Evolutionary conservation across 768 basidiomycete genomes (phyloP), one percentile per base, ranked within the genome.

Genomic region (Leucogyrophana mollusca): DNA sequence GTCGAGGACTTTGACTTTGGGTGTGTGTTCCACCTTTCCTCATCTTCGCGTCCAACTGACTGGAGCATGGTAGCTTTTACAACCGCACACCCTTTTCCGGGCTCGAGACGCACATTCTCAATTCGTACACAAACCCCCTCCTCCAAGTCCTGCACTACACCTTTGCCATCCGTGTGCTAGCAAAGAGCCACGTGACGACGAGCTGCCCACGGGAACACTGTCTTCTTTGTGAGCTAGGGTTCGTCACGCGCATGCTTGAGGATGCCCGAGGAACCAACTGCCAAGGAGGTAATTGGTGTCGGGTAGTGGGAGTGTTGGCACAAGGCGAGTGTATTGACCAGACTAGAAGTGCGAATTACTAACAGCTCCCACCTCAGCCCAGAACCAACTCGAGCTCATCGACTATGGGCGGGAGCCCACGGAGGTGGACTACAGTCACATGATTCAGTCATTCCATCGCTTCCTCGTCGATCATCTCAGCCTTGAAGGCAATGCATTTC

Each of bases 1-100:
- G 91, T 98, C 14, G 95, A 97, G 61, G 95, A 99, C 66, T 99
- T 99, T 58, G 96, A 99, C 66, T 99, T 99, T 58, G 95, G 79
- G 94, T 92, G 61, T 46, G 77, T 63, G 10, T 0, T 11, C 14
- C 25, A 33, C 8, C 22, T 34, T 40, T 1, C 35, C 18, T 36
- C 20, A 33, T 33, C 34, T 38, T 22, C 2, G 2, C 22, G 20
- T 36, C n/a, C 41, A 22, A 16, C 25, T 34, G 14, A 25, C 14
- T 8, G 7, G 9, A 36, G 4, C 20, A 43, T 13, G 49, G 2
- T 50, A 94, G 93, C 2, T 98, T 91, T 64, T 98, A 94, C 70
- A 99, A 99, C 66, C 84, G 83, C 60, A 98, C 96, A 0, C 63
- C 78, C 16, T 92, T 79, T 57, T 94, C 92, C 45, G 96, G 96